Evolutionary conservation across 257 asterid species (phyloP).

Genomic region (Plantago elongata): DNA sequence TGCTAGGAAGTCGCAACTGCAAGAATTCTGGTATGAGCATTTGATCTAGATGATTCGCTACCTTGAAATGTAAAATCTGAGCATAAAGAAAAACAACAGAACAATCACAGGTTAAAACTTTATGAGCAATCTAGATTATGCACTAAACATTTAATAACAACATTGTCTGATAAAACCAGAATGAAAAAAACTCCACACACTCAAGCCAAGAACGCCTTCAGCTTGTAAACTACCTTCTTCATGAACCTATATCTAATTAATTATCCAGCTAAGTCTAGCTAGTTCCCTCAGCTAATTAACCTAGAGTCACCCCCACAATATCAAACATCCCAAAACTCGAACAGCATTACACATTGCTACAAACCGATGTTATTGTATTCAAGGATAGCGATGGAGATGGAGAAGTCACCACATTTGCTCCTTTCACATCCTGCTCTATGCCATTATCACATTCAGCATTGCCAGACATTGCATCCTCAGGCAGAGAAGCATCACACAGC

Average conservation of each 20-base stretch:
- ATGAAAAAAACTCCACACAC: constrained; percentile 4
- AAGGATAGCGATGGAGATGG: constrained; percentile 29
- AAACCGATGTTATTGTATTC: constrained; percentile 29
- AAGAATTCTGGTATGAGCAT: no score
- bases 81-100: background rate
- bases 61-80: no score
- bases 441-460: constrained; percentile 17
- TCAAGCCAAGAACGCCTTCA: background rate
- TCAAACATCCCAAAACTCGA: background rate
- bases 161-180: constrained; percentile 2
- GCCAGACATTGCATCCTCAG: constrained; percentile 27
- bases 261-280: constrained; percentile 5
- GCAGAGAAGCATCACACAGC: constrained; percentile 26
- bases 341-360: constrained; percentile 16
- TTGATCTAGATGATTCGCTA: no score
- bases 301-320: no score
- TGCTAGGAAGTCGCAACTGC: no score
- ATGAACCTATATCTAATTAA: background rate
- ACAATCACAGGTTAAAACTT: constrained; percentile 2
- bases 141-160: background rate
- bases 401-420: constrained; percentile 22
- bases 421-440: constrained; percentile 24
- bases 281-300: background rate
- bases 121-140: constrained; percentile 5
- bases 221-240: constrained; percentile 2